Conservation (phyloP, 2,329 filamentous ascomycete genomes). For the Penicillium polonicum region DNA sequence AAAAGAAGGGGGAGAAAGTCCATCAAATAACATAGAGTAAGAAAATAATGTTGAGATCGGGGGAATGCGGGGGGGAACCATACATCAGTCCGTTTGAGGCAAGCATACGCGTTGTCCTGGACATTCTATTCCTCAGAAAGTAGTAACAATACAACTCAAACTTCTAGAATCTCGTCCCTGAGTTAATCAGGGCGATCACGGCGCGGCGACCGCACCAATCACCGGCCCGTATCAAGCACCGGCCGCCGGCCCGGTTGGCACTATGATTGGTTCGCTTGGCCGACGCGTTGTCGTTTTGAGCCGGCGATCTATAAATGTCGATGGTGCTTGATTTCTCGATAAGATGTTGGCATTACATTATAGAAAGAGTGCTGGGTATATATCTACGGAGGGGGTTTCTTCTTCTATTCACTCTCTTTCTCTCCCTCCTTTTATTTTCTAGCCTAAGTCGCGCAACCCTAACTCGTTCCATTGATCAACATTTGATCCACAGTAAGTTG, state of each 20-base stretch:
- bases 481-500: slow-evolving; percentile 23
- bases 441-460: not conserved
- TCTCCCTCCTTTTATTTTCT: not conserved
- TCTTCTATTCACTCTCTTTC: slow-evolving; percentile 1
- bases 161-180: slow-evolving; percentile 25
- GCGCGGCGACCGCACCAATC: slow-evolving; percentile 14
- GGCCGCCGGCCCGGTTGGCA: slow-evolving; percentile 21
- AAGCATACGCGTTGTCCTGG: slow-evolving; percentile 16
- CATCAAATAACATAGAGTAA: not conserved
- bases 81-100: slow-evolving; percentile 17
- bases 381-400: slow-evolving; percentile 9
- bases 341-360: slow-evolving; percentile 20
- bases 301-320: slow-evolving; percentile 24
- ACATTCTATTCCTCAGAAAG: not conserved
- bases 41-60: slow-evolving; percentile 5
- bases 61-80: slow-evolving; percentile 18
- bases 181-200: slow-evolving; percentile 19
- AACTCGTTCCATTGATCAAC: not conserved
- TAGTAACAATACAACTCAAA: not conserved
- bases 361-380: slow-evolving; percentile 3
- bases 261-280: slow-evolving; percentile 19
- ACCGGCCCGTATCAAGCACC: slow-evolving; percentile 15
- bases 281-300: slow-evolving; percentile 16
- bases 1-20: not conserved
- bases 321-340: slow-evolving; percentile 15